Conservation (phyloP, 75 land plant species). For the Adiantum capillusveneris region DNA sequence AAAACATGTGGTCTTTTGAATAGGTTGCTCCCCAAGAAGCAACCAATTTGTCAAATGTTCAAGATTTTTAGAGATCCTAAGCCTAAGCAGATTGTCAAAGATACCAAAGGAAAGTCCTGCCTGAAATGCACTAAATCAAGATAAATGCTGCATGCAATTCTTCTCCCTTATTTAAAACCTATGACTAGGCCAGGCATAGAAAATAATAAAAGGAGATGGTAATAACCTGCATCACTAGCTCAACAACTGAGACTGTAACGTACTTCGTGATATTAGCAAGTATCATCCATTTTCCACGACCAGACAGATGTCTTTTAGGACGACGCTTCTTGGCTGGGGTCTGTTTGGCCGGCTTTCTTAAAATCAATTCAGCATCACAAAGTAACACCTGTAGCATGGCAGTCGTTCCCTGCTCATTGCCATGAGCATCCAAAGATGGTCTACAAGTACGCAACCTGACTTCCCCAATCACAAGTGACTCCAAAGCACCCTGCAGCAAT, state of each 20-base stretch:
- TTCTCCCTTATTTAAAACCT: too few species aligned
- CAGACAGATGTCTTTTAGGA: conserved; percentile 35
- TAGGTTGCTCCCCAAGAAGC: too few species aligned
- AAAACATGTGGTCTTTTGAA: too few species aligned
- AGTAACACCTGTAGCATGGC: conserved; percentile 79
- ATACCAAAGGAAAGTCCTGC: too few species aligned
- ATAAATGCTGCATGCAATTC: too few species aligned
- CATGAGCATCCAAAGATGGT: conserved; percentile 54
- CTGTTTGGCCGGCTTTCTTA: conserved; percentile 34
- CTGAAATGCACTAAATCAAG: too few species aligned
- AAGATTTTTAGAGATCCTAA: too few species aligned
- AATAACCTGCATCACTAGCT: conserved; percentile 67
- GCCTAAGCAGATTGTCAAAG: too few species aligned
- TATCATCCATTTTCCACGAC: conserved; percentile 87
- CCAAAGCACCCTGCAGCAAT: conserved; percentile 69
- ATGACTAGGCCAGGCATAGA: background rate
- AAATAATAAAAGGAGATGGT: conserved; percentile 2
- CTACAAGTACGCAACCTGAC: conserved; percentile 66
- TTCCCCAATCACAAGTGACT: conserved; percentile 82
- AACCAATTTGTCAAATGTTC: too few species aligned
- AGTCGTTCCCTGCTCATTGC: conserved; percentile 48
- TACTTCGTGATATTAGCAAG: conserved; percentile 74
- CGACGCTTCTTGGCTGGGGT: conserved; percentile 27
- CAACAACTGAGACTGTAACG: conserved; percentile 70
- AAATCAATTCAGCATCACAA: conserved; percentile 71